phyloP scores from a whole-genome alignment of 1,284 basidiomycete genomes.

The Malassezia globosa region DNA sequence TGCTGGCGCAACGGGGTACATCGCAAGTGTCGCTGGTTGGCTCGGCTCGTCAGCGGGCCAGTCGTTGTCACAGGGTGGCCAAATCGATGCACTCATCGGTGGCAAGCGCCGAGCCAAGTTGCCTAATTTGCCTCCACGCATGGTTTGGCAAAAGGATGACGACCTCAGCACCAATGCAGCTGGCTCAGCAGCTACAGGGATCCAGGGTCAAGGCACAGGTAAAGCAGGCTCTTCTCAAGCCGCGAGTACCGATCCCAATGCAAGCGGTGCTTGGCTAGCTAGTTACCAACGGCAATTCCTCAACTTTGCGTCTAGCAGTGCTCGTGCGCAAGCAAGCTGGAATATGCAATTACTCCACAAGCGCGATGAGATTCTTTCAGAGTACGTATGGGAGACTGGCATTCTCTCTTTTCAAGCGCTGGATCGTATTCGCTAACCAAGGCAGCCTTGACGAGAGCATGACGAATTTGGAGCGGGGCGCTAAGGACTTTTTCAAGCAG shows the following conservation, averaged over 20 bases:
- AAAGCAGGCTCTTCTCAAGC: not conserved
- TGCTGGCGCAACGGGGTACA: conserved; percentile 26
- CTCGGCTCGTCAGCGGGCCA: conserved; percentile 27
- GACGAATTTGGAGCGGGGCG: conserved; percentile 25
- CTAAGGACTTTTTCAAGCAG: conserved; percentile 30
- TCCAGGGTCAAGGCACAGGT: not conserved
- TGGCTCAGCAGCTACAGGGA: not conserved
- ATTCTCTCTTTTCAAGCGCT: not conserved
- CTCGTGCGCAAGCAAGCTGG: conserved; percentile 9
- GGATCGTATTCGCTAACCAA: not conserved
- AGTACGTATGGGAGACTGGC: not conserved
- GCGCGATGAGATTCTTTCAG: conserved; percentile 13
- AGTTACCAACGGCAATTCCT: conserved; percentile 2
- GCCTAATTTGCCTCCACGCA: conserved; percentile 22
- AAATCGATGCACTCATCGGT: conserved; percentile 27
- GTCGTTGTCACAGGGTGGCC: conserved; percentile 24
- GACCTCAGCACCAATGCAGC: not conserved
- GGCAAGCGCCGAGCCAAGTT: conserved; percentile 26
- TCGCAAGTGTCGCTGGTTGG: conserved; percentile 32
- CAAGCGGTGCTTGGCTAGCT: not conserved
- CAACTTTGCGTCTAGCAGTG: not conserved
- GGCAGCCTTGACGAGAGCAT: conserved; percentile 34
- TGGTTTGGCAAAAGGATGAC: not conserved
- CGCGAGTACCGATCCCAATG: conserved; percentile 8
- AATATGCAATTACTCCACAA: conserved; percentile 20